Conservation (phyloP, 2,329 filamentous ascomycete genomes). For the Aspergillus jensenii region DNA sequence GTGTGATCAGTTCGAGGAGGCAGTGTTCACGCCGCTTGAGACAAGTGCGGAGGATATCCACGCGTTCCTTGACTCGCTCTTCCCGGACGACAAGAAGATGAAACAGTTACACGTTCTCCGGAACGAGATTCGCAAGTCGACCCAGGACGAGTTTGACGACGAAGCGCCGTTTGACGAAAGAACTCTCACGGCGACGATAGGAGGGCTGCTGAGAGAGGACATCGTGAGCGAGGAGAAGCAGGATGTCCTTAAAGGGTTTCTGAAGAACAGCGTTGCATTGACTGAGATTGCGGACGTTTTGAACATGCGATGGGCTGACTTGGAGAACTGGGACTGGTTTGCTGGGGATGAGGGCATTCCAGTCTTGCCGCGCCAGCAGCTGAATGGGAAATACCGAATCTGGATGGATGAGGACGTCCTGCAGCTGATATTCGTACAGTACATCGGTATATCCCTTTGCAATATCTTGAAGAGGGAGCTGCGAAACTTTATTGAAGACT, state of each 20-base stretch:
- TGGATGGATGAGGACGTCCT: conserved; percentile 50
- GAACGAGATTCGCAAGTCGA: background rate
- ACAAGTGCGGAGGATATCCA: conserved; percentile 33
- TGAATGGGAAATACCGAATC: conserved; percentile 48
- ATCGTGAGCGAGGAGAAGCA: conserved; percentile 47
- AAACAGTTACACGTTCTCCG: conserved; percentile 3
- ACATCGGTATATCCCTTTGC: conserved; percentile 41
- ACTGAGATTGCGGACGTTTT: conserved; percentile 46
- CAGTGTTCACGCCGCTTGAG: conserved; percentile 40
- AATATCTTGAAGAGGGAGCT: conserved; percentile 23
- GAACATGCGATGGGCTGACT: conserved; percentile 44
- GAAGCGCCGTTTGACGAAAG: conserved; percentile 32
- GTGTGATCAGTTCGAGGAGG: conserved; percentile 40
- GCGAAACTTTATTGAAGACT: conserved; percentile 8
- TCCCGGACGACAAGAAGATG: conserved; percentile 27
- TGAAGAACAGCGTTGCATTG: conserved; percentile 40
- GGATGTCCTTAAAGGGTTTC: conserved; percentile 40
- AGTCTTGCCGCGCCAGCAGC: conserved; percentile 42
- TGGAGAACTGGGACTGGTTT: conserved; percentile 47
- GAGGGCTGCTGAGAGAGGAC: conserved; percentile 42
- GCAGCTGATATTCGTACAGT: conserved; percentile 48
- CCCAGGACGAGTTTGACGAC: conserved; percentile 13
- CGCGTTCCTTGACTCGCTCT: conserved; percentile 32
- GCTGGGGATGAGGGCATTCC: conserved; percentile 42
- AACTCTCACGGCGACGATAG: conserved; percentile 36